phyloP scores from a whole-genome alignment of 2,329 filamentous ascomycete species.

The Apiospora arundinis region DNA sequence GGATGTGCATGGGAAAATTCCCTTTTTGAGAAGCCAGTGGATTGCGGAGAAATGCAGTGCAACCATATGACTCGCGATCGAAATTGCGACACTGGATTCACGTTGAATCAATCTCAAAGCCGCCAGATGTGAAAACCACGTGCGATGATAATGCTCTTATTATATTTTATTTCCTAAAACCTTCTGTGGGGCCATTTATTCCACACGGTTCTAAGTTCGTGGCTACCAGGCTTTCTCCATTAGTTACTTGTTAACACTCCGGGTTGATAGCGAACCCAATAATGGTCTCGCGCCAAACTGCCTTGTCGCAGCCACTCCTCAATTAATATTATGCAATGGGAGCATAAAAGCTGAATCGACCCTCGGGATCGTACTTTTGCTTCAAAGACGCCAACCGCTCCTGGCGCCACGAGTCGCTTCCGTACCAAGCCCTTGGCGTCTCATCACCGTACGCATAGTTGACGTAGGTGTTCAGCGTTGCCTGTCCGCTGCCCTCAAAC shows the following conservation, averaged over 20 bases:
- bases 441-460: conserved; percentile 61
- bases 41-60: neutral
- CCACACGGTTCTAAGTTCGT: too few species aligned
- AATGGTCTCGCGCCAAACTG: too few species aligned
- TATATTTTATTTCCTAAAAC: too few species aligned
- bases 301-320: neutral
- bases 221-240: too few species aligned
- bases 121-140: neutral
- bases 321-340: neutral
- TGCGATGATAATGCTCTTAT: neutral
- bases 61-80: neutral
- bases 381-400: conserved; percentile 53
- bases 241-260: too few species aligned
- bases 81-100: neutral
- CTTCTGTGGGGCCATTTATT: too few species aligned
- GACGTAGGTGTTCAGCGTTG: conserved; percentile 49
- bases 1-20: neutral
- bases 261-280: too few species aligned
- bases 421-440: conserved; percentile 49
- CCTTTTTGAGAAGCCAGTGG: neutral
- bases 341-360: conserved; percentile 26
- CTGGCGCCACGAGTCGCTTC: conserved; percentile 55
- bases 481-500: conserved; percentile 40
- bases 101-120: neutral
- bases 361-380: conserved; percentile 53